phyloP scores from a whole-genome alignment of 345 rosid species.

The Zanthoxylum bungeanum region DNA sequence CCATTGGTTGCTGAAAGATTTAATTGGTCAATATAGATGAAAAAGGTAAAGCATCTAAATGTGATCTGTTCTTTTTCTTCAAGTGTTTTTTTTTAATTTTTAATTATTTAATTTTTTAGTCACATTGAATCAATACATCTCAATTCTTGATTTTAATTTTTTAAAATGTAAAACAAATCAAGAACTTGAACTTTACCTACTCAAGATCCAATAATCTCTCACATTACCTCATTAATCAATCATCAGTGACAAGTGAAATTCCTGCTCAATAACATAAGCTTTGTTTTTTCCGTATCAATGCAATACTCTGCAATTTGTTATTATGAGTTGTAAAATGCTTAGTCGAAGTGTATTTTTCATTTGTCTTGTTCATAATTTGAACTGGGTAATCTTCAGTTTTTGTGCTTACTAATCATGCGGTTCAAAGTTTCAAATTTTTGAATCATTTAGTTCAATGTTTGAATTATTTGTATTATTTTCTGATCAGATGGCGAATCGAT shows the following conservation, averaged over 20 bases:
- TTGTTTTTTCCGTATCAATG: not conserved
- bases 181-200: not conserved
- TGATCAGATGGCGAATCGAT: constrained; percentile 33
- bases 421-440: not conserved
- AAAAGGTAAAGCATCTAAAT: not conserved
- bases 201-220: not conserved
- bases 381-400: not conserved
- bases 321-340: not conserved
- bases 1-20: not conserved
- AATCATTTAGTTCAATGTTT: not conserved
- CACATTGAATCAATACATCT: not conserved
- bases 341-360: not conserved
- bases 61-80: not conserved
- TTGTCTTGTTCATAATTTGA: not conserved
- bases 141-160: not conserved
- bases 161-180: not conserved
- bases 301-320: not conserved
- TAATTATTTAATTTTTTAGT: not conserved
- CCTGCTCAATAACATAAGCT: not conserved
- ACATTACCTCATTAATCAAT: not conserved
- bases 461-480: not conserved
- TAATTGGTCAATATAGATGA: not conserved
- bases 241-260: not conserved
- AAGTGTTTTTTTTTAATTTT: not conserved
- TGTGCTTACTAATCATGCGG: not conserved